Conservation (phyloP, 2,329 filamentous ascomycete species). For the Colletotrichum chlorophyti region DNA sequence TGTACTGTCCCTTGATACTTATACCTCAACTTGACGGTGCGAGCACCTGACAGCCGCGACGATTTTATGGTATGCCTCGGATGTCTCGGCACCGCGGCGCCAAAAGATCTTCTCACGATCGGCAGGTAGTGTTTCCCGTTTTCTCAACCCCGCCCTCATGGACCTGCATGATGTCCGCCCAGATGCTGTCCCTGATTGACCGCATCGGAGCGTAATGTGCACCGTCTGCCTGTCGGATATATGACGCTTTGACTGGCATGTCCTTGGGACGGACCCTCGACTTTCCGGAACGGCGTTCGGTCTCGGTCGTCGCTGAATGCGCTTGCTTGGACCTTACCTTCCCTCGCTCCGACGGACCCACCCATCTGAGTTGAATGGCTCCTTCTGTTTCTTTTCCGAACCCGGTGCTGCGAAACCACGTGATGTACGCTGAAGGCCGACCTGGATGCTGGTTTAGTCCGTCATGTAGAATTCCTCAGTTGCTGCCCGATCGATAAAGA, state of each 20-base stretch:
- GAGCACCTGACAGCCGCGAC: neutral
- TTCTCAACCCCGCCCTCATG: neutral
- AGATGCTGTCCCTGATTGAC: slow-evolving; percentile 12
- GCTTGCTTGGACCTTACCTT: neutral
- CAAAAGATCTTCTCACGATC: slow-evolving; percentile 2
- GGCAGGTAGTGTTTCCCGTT: slow-evolving; percentile 1
- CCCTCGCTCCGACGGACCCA: no score
- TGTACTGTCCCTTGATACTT: neutral
- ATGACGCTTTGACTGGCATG: slow-evolving; percentile 5
- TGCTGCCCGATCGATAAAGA: no score
- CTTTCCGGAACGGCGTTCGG: neutral
- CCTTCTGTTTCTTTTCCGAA: neutral
- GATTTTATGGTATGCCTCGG: neutral
- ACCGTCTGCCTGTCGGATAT: neutral
- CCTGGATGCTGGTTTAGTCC: no score
- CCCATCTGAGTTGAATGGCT: no score
- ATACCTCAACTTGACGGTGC: neutral
- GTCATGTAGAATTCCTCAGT: no score
- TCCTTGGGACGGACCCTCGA: neutral
- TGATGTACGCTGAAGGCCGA: no score
- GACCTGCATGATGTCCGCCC: slow-evolving; percentile 23
- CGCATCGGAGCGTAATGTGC: slow-evolving; percentile 1
- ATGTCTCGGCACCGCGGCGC: slow-evolving; percentile 17
- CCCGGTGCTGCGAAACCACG: neutral
- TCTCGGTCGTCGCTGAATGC: neutral